A percentile compares a stretch with the other conserved stretches of the same genome.
phyloP scores from a whole-genome alignment of 345 rosid genomes.

The Triadica sebifera region DNA sequence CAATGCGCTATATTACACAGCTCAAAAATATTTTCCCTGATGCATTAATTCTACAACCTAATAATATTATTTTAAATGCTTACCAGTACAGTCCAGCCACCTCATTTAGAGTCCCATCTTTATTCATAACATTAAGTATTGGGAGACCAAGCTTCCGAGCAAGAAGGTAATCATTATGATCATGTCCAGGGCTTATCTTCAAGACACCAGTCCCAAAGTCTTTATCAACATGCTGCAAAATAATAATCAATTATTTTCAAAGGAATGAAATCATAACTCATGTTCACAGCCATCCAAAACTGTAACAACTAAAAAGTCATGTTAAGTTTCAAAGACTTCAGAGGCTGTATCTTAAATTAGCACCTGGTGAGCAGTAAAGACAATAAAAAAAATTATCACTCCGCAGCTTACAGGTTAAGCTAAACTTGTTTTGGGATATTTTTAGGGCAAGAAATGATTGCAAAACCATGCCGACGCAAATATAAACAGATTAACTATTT shows the following conservation, averaged over 20 bases:
- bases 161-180: constrained; percentile 93
- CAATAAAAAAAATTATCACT: neutral
- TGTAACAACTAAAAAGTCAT: neutral
- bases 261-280: neutral
- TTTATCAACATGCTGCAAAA: constrained; percentile 85
- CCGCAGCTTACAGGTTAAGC: neutral
- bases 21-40: constrained; percentile 15
- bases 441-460: neutral
- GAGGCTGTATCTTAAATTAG: too few species aligned
- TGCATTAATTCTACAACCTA: constrained; percentile 13
- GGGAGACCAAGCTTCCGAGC: constrained; percentile 98
- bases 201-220: constrained; percentile 98
- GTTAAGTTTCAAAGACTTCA: neutral
- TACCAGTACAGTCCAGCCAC: constrained; percentile 95
- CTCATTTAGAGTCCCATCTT: constrained; percentile 90
- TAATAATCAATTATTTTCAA: constrained; percentile 10
- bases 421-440: neutral
- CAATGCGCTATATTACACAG: constrained; percentile 16
- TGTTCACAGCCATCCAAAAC: neutral
- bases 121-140: constrained; percentile 93
- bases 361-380: neutral
- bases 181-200: constrained; percentile 99
- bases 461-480: neutral
- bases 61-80: constrained; percentile 18
- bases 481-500: too few species aligned